phyloP scores from a whole-genome alignment of 202 grass and related monocot genomes.

The Musa balbisiana region DNA sequence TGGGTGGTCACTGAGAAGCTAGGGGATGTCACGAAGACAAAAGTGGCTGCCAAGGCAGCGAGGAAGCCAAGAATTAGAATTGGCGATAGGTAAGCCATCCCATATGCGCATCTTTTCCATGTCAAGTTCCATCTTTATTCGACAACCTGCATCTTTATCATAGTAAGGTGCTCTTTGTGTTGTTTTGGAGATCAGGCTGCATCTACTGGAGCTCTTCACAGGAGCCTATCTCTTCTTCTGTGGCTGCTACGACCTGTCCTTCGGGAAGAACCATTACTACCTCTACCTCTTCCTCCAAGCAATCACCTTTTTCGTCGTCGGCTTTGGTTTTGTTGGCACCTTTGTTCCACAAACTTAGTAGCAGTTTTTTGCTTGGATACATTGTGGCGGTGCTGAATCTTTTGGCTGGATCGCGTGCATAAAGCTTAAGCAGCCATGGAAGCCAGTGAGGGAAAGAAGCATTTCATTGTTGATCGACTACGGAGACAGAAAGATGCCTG shows the following conservation, averaged over 20 bases:
- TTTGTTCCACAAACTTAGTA: conserved; percentile 33
- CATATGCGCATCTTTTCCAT: not conserved
- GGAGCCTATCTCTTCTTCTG: conserved; percentile 75
- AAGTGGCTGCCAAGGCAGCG: conserved; percentile 35
- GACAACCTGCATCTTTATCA: conserved; percentile 13
- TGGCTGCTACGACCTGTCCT: conserved; percentile 59
- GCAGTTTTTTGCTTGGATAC: not conserved
- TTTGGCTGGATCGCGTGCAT: not conserved
- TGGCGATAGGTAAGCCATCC: conserved; percentile 46
- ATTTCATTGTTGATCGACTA: not conserved
- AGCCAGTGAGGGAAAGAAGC: not conserved
- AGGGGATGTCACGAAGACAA: conserved; percentile 55
- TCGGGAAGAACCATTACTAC: conserved; percentile 62
- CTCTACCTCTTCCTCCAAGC: conserved; percentile 82
- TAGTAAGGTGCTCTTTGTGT: conserved; percentile 1
- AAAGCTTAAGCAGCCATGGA: not conserved
- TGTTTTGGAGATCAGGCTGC: conserved; percentile 39
- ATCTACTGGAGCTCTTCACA: conserved; percentile 64
- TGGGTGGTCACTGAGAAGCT: conserved; percentile 93
- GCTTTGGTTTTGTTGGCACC: conserved; percentile 73
- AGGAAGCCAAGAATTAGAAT: conserved; percentile 45
- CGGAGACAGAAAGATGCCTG: not conserved
- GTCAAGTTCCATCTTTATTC: not conserved
- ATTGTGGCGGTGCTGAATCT: not conserved
- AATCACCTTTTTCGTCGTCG: conserved; percentile 61